Conservation (phyloP, 1,284 basidiomycete genomes). For the Hypsizygus ulmarius region DNA sequence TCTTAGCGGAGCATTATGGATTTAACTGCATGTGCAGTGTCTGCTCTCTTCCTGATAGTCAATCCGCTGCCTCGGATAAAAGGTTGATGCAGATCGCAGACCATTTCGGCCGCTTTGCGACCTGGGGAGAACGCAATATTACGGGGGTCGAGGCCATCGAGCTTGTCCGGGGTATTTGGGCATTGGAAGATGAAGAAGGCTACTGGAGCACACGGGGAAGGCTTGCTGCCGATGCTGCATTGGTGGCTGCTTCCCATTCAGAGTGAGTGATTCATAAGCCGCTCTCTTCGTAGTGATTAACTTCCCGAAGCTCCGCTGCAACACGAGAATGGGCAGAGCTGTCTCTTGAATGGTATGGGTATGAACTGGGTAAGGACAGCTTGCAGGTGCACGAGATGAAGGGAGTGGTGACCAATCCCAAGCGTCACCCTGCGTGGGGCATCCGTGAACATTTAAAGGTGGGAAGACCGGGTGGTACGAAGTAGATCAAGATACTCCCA, state of each 20-base stretch:
- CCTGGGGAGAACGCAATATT: conserved; percentile 45
- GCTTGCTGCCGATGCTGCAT: conserved; percentile 56
- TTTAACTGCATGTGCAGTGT: conserved; percentile 57
- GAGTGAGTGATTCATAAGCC: conserved; percentile 42
- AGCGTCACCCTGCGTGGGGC: conserved; percentile 46
- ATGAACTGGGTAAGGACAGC: conserved; percentile 56
- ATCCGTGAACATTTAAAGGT: conserved; percentile 35
- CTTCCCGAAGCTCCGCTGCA: conserved; percentile 37
- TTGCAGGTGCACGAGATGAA: conserved; percentile 41
- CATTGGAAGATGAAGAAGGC: conserved; percentile 53
- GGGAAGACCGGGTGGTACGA: conserved; percentile 1
- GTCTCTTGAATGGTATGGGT: conserved; percentile 50
- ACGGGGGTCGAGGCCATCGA: conserved; percentile 48
- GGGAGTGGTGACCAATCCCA: conserved; percentile 34
- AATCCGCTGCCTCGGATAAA: conserved; percentile 48
- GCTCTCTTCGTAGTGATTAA: conserved; percentile 2
- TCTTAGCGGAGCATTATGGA: conserved; percentile 48
- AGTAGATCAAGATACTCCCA: background rate
- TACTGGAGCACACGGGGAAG: conserved; percentile 62
- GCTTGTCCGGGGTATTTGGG: conserved; percentile 50
- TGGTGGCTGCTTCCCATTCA: conserved; percentile 56
- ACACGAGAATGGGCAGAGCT: conserved; percentile 47
- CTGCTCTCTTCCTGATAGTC: conserved; percentile 47
- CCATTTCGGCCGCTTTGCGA: conserved; percentile 41
- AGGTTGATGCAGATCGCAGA: conserved; percentile 44